phyloP scores from a whole-genome alignment of 257 asterid genomes.

The Phtheirospermum japonicum region DNA sequence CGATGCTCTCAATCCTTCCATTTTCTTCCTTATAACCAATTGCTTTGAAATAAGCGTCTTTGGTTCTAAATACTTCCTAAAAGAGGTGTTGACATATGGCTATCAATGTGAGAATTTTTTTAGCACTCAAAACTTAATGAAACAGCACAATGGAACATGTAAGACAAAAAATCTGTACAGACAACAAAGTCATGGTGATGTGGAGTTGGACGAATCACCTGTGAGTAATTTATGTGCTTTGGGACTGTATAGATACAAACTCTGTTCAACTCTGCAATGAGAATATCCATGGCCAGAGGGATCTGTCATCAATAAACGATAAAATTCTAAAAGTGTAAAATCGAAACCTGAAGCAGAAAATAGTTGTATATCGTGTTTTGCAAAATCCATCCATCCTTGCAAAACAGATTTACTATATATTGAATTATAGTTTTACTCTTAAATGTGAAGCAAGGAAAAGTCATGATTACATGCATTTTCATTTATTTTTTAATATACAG shows the following conservation, averaged over 20 bases:
- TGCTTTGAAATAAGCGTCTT: conserved; percentile 61
- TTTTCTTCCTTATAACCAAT: conserved; percentile 64
- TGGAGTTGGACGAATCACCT: conserved; percentile 44
- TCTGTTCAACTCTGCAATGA: conserved; percentile 76
- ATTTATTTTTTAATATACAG: not conserved
- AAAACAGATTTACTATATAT: too few species aligned
- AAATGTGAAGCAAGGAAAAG: too few species aligned
- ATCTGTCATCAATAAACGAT: conserved; percentile 44
- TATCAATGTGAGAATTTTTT: conserved; percentile 13
- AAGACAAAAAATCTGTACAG: not conserved
- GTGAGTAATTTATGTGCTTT: conserved; percentile 62
- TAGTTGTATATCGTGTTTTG: not conserved
- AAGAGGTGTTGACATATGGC: conserved; percentile 15
- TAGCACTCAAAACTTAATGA: not conserved
- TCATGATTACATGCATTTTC: conserved; percentile 1
- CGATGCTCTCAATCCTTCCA: conserved; percentile 58
- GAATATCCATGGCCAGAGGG: conserved; percentile 70
- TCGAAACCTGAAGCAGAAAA: not conserved
- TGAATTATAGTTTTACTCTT: too few species aligned
- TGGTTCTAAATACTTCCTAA: conserved; percentile 58
- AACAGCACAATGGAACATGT: not conserved
- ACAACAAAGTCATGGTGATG: conserved; percentile 1
- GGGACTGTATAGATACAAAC: conserved; percentile 88
- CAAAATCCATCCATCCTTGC: conserved; percentile 8
- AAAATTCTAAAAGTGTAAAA: too few species aligned